Percentiles rank a stretch among this genome's conserved stretches.
These are phyloP conservation scores for Tricholoma bakamatsutake DNA, from an alignment of 768 basidiomycete species.

Conservation along the genomic window DNA sequence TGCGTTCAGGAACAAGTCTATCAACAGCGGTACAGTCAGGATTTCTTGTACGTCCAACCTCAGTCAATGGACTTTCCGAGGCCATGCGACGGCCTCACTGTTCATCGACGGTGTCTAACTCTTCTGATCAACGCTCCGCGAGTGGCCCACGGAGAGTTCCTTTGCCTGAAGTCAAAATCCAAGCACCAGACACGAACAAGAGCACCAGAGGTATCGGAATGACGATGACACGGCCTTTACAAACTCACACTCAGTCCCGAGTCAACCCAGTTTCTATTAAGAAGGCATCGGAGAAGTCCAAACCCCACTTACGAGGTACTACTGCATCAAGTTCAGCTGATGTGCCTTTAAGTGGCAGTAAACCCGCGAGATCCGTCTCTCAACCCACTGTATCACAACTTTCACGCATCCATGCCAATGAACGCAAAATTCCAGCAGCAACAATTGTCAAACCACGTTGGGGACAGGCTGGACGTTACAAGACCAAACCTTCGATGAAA, in stretches of 20 bases:
- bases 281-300: neutral
- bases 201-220: neutral
- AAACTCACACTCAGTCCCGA: neutral
- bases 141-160: constrained; percentile 23
- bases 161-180: constrained; percentile 10
- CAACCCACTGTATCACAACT: constrained; percentile 25
- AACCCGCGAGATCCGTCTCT: neutral
- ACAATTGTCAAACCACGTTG: constrained; percentile 8
- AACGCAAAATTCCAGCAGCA: constrained; percentile 3
- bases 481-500: constrained; percentile 14
- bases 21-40: neutral
- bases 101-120: neutral
- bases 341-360: neutral
- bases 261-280: neutral
- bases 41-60: constrained; percentile 7
- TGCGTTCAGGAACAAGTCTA: constrained; percentile 2
- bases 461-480: constrained; percentile 10
- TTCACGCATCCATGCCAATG: constrained; percentile 18
- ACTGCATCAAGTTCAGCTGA: neutral
- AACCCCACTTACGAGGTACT: neutral
- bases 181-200: neutral
- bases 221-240: neutral
- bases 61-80: constrained; percentile 8
- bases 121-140: neutral
- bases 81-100: constrained; percentile 4